phyloP scores from a whole-genome alignment of 805 yeast genomes.

The Starmerella apicola region DNA sequence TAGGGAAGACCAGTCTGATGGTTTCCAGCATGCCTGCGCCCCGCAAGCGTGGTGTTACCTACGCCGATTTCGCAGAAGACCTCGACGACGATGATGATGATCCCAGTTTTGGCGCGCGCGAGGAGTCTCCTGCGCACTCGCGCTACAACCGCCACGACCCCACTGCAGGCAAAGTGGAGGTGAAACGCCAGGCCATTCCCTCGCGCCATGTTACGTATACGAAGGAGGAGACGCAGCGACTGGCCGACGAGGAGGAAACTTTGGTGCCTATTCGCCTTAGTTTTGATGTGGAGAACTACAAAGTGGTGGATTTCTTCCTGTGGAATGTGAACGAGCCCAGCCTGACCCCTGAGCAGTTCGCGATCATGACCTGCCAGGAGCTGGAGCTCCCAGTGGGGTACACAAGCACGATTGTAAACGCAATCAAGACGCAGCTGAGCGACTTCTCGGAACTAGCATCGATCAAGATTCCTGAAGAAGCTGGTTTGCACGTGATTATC shows the following conservation, averaged over 20 bases:
- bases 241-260: conserved; percentile 32
- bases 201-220: conserved; percentile 30
- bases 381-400: conserved; percentile 59
- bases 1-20: conserved; percentile 60
- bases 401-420: conserved; percentile 51
- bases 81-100: conserved; percentile 40
- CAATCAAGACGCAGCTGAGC: conserved; percentile 70
- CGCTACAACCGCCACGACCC: conserved; percentile 18
- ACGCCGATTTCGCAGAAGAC: conserved; percentile 70
- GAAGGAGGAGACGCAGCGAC: conserved; percentile 28
- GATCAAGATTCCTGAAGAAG: conserved; percentile 54
- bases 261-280: conserved; percentile 57
- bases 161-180: conserved; percentile 21
- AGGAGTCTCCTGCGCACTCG: conserved; percentile 7
- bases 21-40: conserved; percentile 60
- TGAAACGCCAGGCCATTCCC: conserved; percentile 32
- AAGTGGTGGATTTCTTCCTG: conserved; percentile 53
- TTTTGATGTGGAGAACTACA: conserved; percentile 42
- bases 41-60: conserved; percentile 67
- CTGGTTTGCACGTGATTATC: conserved; percentile 61
- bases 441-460: conserved; percentile 54
- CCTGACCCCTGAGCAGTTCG: conserved; percentile 61
- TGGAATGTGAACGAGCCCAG: conserved; percentile 61
- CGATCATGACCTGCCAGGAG: conserved; percentile 66
- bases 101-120: conserved; percentile 22